Evolutionary conservation across 495 filamentous ascomycete genomes (phyloP), one percentile per base, ranked within the genome.

Genomic region (Pseudoneurospora amorphoporcata): DNA sequence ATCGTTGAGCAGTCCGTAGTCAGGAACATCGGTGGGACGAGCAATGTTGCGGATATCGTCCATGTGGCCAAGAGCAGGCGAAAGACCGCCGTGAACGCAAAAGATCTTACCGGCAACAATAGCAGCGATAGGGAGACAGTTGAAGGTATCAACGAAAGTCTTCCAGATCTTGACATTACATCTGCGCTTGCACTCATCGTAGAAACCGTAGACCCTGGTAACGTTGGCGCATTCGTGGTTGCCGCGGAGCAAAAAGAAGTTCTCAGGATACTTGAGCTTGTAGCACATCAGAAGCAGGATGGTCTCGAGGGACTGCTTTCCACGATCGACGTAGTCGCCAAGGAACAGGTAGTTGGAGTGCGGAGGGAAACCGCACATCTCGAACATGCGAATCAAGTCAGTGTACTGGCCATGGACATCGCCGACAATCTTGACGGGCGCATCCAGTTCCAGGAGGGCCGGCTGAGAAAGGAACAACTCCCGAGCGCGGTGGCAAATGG

Each of bases 121-220:
- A 16, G 96, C 87, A 39, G 95, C 95, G 76, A 99, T 97, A 0
- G 96, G 95, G 17, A 99, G 88, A 35, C 89, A 92, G 80, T 99
- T 99, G 86, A 99, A 99, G 17, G 93, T 97, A 80, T 99, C 95
- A 68, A 99, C 89, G 79, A 99, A 99, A 0, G 92, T 95, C 86
- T 98, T 99, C 95, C 95, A 99, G 70, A 97, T 89, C 84, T 99
- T 99, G 79, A 99, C 92, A 79, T 97, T 98, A 84, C 94, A 97
- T 72, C 95, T 87, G 76, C 95, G 88, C 82, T 99, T 99, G 87
- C 95, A 99, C 77, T 99, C 95, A 78, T 99, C 95, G 84, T 99
- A 99, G 81, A 99, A 99, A 9, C 95, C 95, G 81, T 99, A 99
- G 23, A 99, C 95, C 43, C 95, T 88, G 19, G 95, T 99, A 43